phyloP scores from a whole-genome alignment of 805 yeast genomes.

The Schizosaccharomyces osmophilus region DNA sequence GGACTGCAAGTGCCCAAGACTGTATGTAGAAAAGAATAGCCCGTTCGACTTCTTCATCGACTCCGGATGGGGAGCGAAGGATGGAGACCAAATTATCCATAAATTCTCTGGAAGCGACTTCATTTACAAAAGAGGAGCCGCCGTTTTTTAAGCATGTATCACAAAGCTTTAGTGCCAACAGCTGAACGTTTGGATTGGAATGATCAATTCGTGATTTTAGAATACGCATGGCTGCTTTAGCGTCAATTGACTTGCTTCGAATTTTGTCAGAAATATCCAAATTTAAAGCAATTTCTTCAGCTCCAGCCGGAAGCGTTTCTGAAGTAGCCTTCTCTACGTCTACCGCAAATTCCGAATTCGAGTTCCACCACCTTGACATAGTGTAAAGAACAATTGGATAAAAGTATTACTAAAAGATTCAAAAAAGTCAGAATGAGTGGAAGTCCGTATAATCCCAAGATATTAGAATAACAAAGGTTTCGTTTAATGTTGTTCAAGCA shows the following conservation, averaged over 20 bases:
- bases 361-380: not conserved
- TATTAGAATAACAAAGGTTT: too few species aligned
- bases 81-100: constrained; percentile 44
- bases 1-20: constrained; percentile 54
- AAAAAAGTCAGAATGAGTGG: not conserved
- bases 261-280: constrained; percentile 73
- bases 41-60: constrained; percentile 30
- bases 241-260: constrained; percentile 51
- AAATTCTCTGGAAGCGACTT: constrained; percentile 63
- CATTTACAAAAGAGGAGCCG: constrained; percentile 61
- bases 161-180: constrained; percentile 37
- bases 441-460: too few species aligned
- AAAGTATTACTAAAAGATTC: not conserved
- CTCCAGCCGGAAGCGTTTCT: constrained; percentile 80
- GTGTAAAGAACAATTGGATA: not conserved
- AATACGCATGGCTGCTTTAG: constrained; percentile 68
- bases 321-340: constrained; percentile 48
- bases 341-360: not conserved
- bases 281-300: constrained; percentile 43
- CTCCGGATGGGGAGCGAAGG: constrained; percentile 14
- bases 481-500: too few species aligned
- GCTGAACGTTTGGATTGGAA: constrained; percentile 56
- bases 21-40: constrained; percentile 41
- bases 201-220: constrained; percentile 50
- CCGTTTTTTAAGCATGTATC: constrained; percentile 85